Base-by-base conservation (phyloP, 2,329 filamentous ascomycete genomes). In the Didymosphaeria variabile region DNA sequence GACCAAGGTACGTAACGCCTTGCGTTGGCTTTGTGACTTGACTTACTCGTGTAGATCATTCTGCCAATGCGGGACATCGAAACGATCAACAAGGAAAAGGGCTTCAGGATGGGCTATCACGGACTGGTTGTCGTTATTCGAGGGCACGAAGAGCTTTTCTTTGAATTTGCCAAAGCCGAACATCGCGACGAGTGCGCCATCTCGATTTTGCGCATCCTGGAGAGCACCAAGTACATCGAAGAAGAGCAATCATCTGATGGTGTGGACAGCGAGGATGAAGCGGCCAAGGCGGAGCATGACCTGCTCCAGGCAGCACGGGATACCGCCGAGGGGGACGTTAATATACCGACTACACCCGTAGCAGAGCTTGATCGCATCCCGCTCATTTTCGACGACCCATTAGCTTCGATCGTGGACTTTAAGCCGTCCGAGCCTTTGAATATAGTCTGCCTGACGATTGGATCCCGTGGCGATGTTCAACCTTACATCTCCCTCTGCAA, bases 401-500 rank as follows among this genome's bases (percentile, higher is more conserved):
- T 90, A 67, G 91, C 92, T 5, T 97, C 94, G 0, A 91, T 97
- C 60, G 85, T 97, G 64, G 93, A 95, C 67, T 97, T 97, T 81
- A 97, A 97, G 78, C 94, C 95, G 0, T 81, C 88, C 1, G 85
- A 92, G 68, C 84, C 94, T 2, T 82, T 99, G 75, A 89, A 85
- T 21, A 91, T 99, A 61, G 97, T 94, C 1, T 99, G 95, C 75
- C 82, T 99, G 40, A 99, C 95, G 0, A 99, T 99, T 64, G 95
- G 95, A 17, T 97, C 94, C 13, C 87, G 95, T 61, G 95, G 95
- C 26, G 95, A 99, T 75, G 94, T 99, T 4, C 95, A 99, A 76
- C 95, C 95, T 0, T 99, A 98, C 76, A 98, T 99, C 75, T 93
- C 95, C 0, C 83, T 99, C 0, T 97, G 95, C 81, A 97, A 97